phyloP scores from a whole-genome alignment of 352 stramenopile species.

The Globisporangium splendens region DNA sequence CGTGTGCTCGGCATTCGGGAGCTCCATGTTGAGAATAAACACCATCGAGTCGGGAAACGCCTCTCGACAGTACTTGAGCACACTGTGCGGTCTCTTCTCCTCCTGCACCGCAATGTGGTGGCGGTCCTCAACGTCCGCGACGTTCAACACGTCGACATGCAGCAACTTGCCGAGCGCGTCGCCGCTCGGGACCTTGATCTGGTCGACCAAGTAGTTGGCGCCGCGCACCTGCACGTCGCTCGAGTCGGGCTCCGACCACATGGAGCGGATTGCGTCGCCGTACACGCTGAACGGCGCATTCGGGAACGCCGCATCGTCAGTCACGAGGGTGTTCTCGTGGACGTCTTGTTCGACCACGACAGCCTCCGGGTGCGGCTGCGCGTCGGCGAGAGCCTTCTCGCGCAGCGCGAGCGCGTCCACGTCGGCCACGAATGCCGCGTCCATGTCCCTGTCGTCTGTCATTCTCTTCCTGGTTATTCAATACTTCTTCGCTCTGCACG shows the following conservation, averaged over 20 bases:
- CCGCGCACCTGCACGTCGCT: slow-evolving; percentile 52
- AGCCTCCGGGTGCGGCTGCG: background rate
- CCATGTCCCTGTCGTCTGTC: slow-evolving; percentile 21
- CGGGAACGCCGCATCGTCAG: slow-evolving; percentile 18
- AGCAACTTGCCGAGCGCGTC: slow-evolving; percentile 46
- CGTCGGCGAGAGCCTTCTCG: slow-evolving; percentile 5
- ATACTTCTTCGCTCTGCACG: background rate
- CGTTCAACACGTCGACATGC: slow-evolving; percentile 64
- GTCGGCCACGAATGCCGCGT: slow-evolving; percentile 15
- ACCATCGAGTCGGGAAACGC: slow-evolving; percentile 60
- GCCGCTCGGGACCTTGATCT: slow-evolving; percentile 46
- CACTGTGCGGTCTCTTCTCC: slow-evolving; percentile 34
- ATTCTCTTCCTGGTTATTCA: background rate
- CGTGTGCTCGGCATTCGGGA: slow-evolving; percentile 69
- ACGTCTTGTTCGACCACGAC: slow-evolving; percentile 17
- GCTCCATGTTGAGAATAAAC: slow-evolving; percentile 85
- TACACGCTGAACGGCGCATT: slow-evolving; percentile 34
- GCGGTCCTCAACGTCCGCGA: slow-evolving; percentile 32
- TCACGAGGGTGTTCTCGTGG: too few relatives aligned
- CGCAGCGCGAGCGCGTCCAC: slow-evolving; percentile 10
- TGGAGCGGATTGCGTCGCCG: slow-evolving; percentile 33
- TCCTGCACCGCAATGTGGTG: slow-evolving; percentile 59
- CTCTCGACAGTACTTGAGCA: slow-evolving; percentile 41
- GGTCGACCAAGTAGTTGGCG: slow-evolving; percentile 48
- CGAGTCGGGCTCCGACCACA: slow-evolving; percentile 60